phyloP scores from a whole-genome alignment of 2,329 filamentous ascomycete genomes.

The Exophiala xenobiotica region DNA sequence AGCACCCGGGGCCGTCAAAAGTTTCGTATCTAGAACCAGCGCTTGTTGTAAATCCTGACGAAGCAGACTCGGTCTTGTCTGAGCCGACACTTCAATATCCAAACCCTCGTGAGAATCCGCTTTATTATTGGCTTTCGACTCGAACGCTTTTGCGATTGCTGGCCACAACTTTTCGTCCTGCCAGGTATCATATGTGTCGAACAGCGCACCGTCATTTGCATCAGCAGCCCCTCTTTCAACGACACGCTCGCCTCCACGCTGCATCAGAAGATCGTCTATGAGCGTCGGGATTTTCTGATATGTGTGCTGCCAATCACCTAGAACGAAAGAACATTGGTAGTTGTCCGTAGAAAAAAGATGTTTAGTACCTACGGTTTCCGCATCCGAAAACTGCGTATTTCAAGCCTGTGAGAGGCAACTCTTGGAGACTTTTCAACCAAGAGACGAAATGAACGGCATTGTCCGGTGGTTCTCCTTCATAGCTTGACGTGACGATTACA shows the following conservation, averaged over 20 bases:
- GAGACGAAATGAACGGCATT: conserved; percentile 68
- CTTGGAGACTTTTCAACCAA: conserved; percentile 60
- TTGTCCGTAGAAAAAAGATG: too few species aligned
- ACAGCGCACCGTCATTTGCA: conserved; percentile 63
- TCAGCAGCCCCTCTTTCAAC: conserved; percentile 51
- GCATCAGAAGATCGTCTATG: conserved; percentile 55
- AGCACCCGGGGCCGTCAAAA: conserved; percentile 52
- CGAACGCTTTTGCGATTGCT: conserved; percentile 43
- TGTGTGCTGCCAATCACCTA: conserved; percentile 48
- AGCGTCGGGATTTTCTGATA: conserved; percentile 67
- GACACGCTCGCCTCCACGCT: conserved; percentile 51
- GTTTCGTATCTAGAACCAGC: conserved; percentile 53
- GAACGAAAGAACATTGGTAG: conserved; percentile 34
- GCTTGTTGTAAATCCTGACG: conserved; percentile 63
- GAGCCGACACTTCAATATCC: conserved; percentile 53
- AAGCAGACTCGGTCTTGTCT: conserved; percentile 54
- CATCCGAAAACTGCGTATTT: conserved; percentile 70
- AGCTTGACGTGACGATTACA: conserved; percentile 52
- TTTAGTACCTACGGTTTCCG: conserved; percentile 46
- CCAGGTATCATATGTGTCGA: conserved; percentile 68
- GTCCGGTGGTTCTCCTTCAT: conserved; percentile 34
- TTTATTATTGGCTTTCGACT: too few species aligned
- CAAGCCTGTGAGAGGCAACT: conserved; percentile 54
- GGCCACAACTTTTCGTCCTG: conserved; percentile 58
- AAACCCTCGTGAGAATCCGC: too few species aligned